These are phyloP conservation scores for Rhazya stricta DNA, from an alignment of 257 asterid species.

Conservation along the genomic window DNA sequence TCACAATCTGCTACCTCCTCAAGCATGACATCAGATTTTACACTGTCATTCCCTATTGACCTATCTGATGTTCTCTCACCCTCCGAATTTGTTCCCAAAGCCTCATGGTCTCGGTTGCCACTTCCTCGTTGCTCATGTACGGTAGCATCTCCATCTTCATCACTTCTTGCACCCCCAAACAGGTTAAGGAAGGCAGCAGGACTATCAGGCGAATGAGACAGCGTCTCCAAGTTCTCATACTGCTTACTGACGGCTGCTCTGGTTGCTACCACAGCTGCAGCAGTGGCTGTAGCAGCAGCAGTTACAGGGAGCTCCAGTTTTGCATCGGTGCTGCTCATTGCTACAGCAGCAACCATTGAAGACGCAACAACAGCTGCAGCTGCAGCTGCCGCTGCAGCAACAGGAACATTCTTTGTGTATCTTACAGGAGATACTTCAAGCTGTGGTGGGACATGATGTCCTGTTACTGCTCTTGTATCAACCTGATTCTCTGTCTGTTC, in stretches of 20 bases:
- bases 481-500: slow-evolving; percentile 36
- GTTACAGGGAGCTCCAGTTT: slow-evolving; percentile 77
- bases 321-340: slow-evolving; percentile 48
- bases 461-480: slow-evolving; percentile 33
- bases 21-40: slow-evolving; percentile 65
- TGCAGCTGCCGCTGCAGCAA: slow-evolving; percentile 79
- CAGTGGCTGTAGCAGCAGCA: slow-evolving; percentile 91
- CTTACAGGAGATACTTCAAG: slow-evolving; percentile 36
- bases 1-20: slow-evolving; percentile 98
- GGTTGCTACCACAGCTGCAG: slow-evolving; percentile 90
- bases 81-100: slow-evolving; percentile 43
- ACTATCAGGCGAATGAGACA: slow-evolving; percentile 44
- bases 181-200: slow-evolving; percentile 31
- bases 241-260: slow-evolving; percentile 76
- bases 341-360: slow-evolving; percentile 83
- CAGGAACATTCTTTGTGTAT: slow-evolving; percentile 53
- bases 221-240: slow-evolving; percentile 50
- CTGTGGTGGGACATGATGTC: slow-evolving; percentile 33
- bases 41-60: slow-evolving; percentile 65
- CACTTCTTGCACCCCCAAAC: slow-evolving; percentile 37
- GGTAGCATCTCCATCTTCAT: slow-evolving; percentile 45
- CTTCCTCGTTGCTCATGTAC: slow-evolving; percentile 41
- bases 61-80: slow-evolving; percentile 88
- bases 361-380: slow-evolving; percentile 97
- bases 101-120: slow-evolving; percentile 49